Percentiles rank a stretch among this genome's conserved stretches.
Evolutionary conservation across 2,329 filamentous ascomycete genomes (phyloP).

Genomic region (Fusarium nelsonii): DNA sequence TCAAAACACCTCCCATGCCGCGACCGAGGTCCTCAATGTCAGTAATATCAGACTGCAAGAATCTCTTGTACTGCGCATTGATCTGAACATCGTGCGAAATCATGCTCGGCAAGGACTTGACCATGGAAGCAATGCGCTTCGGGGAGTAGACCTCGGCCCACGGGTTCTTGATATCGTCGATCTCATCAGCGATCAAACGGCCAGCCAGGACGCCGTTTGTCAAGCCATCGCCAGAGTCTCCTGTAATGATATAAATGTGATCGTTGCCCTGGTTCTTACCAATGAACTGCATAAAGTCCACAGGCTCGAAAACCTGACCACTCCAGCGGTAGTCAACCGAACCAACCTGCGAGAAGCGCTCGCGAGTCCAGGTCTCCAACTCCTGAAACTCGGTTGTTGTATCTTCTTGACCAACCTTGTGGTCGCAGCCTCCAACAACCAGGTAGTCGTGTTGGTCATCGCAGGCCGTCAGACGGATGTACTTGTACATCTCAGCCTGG

Average conservation of each 20-base stretch:
- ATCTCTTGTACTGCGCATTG: conserved; percentile 68
- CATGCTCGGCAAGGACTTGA: conserved; percentile 60
- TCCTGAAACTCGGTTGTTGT: conserved; percentile 61
- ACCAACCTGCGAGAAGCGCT: conserved; percentile 64
- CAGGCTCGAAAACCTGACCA: conserved; percentile 68
- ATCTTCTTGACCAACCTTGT: conserved; percentile 68
- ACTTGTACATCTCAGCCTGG: conserved; percentile 66
- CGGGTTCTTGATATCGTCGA: conserved; percentile 61
- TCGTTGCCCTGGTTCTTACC: conserved; percentile 66
- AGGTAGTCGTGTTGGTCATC: conserved; percentile 67
- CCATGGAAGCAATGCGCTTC: conserved; percentile 59
- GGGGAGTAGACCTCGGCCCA: conserved; percentile 66
- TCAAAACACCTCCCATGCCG: conserved; percentile 65
- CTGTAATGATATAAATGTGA: conserved; percentile 66
- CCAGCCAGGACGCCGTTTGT: conserved; percentile 68
- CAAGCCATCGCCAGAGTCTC: conserved; percentile 69
- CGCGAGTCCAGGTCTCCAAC: conserved; percentile 65
- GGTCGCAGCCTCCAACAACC: conserved; percentile 68
- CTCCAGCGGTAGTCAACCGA: conserved; percentile 68
- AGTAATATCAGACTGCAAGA: conserved; percentile 64
- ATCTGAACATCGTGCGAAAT: conserved; percentile 65
- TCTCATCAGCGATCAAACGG: conserved; percentile 65
- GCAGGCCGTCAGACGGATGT: conserved; percentile 65
- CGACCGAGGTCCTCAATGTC: conserved; percentile 67
- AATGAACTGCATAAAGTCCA: conserved; percentile 67